Evolutionary conservation across 345 rosid genomes (phyloP).

Genomic region (Pugionium cornutum): DNA sequence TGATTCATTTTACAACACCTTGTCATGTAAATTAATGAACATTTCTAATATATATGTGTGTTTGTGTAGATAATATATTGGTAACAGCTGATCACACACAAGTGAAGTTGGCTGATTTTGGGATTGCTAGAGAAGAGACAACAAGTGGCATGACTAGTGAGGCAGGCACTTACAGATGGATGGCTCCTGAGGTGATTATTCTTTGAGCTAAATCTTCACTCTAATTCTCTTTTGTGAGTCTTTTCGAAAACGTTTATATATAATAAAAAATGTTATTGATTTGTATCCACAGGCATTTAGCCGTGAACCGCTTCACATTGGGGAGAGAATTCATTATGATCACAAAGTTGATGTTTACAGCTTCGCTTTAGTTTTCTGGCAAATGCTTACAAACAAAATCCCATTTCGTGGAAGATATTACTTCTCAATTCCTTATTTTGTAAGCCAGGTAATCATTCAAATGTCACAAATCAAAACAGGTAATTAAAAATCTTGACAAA

Average conservation of each 20-base stretch:
- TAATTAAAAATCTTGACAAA: too few species aligned
- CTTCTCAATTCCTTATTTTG: too few species aligned
- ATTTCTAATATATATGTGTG: neutral
- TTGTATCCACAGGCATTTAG: constrained; percentile 45
- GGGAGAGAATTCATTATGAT: constrained; percentile 55
- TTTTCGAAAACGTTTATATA: neutral
- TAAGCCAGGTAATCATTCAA: too few species aligned
- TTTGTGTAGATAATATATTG: constrained; percentile 53
- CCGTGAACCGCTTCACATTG: constrained; percentile 43
- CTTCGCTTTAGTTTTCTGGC: too few species aligned
- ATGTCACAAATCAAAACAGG: too few species aligned
- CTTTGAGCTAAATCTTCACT: neutral
- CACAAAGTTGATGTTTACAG: too few species aligned
- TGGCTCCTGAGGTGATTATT: constrained; percentile 73
- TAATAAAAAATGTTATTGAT: neutral
- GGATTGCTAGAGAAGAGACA: constrained; percentile 55
- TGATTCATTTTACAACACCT: too few species aligned
- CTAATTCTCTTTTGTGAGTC: too few species aligned
- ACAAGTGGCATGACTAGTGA: constrained; percentile 54
- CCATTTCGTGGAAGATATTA: too few species aligned
- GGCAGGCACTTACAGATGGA: constrained; percentile 69
- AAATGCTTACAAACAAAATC: too few species aligned
- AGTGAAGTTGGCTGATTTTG: constrained; percentile 62
- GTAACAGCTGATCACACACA: constrained; percentile 47
- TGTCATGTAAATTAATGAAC: too few species aligned